These are phyloP conservation scores for Fusarium marasasianum DNA, from an alignment of 2,329 filamentous ascomycete genomes.

Conservation along the genomic window DNA sequence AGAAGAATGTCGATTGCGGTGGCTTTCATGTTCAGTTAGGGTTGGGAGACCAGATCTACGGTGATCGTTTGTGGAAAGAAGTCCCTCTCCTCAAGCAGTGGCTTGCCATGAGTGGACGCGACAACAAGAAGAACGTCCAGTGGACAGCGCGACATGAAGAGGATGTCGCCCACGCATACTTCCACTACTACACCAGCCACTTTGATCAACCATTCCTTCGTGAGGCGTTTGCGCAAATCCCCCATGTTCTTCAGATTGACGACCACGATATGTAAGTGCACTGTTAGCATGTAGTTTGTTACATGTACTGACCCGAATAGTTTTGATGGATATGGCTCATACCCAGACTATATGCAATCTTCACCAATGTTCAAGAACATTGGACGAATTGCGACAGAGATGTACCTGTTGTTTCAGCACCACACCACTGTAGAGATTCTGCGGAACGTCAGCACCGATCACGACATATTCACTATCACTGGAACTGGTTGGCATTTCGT, in stretches of 20 bases:
- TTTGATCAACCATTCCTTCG: constrained; percentile 96
- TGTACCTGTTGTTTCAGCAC: constrained; percentile 98
- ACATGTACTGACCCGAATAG: constrained; percentile 55
- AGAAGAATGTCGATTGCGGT: constrained; percentile 95
- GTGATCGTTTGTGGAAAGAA: constrained; percentile 95
- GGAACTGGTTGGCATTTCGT: constrained; percentile 99
- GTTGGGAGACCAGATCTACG: constrained; percentile 93
- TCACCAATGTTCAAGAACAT: constrained; percentile 99
- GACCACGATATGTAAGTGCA: constrained; percentile 94
- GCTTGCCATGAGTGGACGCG: constrained; percentile 91
- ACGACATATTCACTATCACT: constrained; percentile 94
- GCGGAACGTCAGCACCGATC: constrained; percentile 85
- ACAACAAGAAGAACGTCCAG: constrained; percentile 86
- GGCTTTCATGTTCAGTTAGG: constrained; percentile 96
- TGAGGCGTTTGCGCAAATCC: constrained; percentile 97
- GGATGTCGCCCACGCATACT: constrained; percentile 94
- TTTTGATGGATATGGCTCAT: constrained; percentile 97
- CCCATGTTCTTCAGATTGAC: constrained; percentile 90
- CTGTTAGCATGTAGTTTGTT: neutral
- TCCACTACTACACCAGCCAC: constrained; percentile 98
- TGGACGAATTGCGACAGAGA: constrained; percentile 91
- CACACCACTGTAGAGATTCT: constrained; percentile 95
- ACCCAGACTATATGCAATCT: constrained; percentile 97
- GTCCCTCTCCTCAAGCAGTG: constrained; percentile 93
- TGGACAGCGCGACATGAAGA: constrained; percentile 97